Conservation (phyloP, 805 yeast species). For the Wickerhamiella spandovensis region DNA sequence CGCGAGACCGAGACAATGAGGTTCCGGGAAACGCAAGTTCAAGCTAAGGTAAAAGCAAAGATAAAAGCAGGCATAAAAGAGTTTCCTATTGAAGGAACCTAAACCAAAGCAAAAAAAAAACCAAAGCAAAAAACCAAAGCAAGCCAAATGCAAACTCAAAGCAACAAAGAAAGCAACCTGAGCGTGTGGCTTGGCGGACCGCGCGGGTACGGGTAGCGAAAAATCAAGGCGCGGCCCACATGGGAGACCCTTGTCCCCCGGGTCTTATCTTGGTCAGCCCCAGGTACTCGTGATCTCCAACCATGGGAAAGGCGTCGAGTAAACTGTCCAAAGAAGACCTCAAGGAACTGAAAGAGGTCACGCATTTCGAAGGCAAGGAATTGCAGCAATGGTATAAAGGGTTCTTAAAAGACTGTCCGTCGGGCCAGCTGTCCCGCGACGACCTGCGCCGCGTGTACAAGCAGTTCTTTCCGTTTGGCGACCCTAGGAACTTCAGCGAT, state of each 20-base stretch:
- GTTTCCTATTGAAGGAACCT: too few relatives aligned
- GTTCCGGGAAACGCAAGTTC: too few relatives aligned
- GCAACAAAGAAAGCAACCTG: too few relatives aligned
- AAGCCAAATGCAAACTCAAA: too few relatives aligned
- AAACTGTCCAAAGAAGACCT: constrained; percentile 85
- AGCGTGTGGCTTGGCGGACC: too few relatives aligned
- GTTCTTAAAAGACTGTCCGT: constrained; percentile 83
- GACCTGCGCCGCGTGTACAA: constrained; percentile 87
- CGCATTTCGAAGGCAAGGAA: constrained; percentile 86
- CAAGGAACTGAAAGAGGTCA: constrained; percentile 63
- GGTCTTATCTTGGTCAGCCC: background rate
- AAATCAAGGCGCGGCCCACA: background rate
- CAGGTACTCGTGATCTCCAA: background rate
- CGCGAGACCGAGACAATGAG: too few relatives aligned
- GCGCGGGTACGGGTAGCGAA: too few relatives aligned
- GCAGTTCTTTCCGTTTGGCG: constrained; percentile 97
- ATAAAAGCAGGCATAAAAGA: too few relatives aligned
- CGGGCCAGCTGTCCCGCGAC: constrained; percentile 71
- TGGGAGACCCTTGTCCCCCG: background rate
- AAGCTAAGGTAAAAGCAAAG: too few relatives aligned
- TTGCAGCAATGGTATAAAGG: constrained; percentile 98
- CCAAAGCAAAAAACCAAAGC: too few relatives aligned
- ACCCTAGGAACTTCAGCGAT: constrained; percentile 81
- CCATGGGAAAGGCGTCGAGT: constrained; percentile 91
- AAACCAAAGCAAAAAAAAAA: too few relatives aligned